Percentiles rank a stretch among this genome's conserved stretches.
Evolutionary conservation across 169 alveolate genomes (phyloP).

Genomic region (Plasmodium relictum): DNA sequence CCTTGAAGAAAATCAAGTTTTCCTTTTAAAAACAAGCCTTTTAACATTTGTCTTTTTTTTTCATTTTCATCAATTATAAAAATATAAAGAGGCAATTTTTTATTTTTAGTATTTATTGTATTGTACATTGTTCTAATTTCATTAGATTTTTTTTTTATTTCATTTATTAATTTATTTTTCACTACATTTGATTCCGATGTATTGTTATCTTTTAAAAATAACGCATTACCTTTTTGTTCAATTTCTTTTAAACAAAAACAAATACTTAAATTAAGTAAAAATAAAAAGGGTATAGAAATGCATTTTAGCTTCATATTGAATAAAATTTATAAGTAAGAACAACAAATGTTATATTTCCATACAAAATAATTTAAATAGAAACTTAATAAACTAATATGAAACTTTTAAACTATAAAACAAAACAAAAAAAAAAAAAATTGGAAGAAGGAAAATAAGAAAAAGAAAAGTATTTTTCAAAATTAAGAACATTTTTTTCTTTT

Average conservation of each 20-base stretch:
- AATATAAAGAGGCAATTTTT: slow-evolving; percentile 36
- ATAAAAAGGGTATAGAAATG: background rate
- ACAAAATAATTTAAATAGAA: background rate
- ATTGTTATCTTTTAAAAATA: background rate
- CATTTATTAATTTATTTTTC: slow-evolving; percentile 36
- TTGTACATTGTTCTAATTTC: slow-evolving; percentile 40
- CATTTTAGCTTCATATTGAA: background rate
- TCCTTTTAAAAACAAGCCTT: slow-evolving; percentile 26
- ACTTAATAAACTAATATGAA: background rate
- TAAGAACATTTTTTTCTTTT: too few relatives aligned
- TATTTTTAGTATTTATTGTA: slow-evolving; percentile 22
- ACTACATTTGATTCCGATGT: background rate
- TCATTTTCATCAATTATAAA: slow-evolving; percentile 51
- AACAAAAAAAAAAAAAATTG: too few relatives aligned
- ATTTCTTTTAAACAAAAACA: background rate
- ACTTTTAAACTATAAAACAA: too few relatives aligned
- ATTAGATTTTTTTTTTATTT: slow-evolving; percentile 34
- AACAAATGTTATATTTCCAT: background rate
- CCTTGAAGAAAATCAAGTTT: slow-evolving; percentile 56
- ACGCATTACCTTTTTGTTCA: background rate
- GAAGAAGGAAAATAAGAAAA: too few relatives aligned
- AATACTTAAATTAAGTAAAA: background rate
- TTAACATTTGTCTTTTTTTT: slow-evolving; percentile 30
- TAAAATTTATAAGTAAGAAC: background rate
- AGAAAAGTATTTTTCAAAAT: too few relatives aligned